Percentiles rank a stretch among this genome's conserved stretches.
phyloP scores from a whole-genome alignment of 78 protist species.

The Bigelowiella natans region DNA sequence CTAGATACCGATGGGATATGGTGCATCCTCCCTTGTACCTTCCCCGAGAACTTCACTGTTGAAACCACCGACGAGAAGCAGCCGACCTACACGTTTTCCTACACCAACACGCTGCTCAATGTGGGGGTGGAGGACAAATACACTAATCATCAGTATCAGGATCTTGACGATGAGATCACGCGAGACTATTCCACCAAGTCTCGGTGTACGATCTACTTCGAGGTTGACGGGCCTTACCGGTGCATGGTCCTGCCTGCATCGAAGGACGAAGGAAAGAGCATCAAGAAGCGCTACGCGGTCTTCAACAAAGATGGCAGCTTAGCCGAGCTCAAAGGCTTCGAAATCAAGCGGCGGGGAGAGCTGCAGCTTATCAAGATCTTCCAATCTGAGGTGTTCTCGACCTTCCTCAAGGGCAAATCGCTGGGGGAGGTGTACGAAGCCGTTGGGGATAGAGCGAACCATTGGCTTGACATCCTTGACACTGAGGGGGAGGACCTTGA shows the following conservation, averaged over 20 bases:
- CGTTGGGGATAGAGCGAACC: constrained; percentile 74
- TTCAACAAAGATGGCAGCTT: constrained; percentile 71
- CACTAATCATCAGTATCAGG: constrained; percentile 91
- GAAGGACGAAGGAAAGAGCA: constrained; percentile 75
- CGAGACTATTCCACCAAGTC: constrained; percentile 19
- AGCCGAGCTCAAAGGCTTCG: constrained; percentile 96
- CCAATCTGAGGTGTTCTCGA: constrained; percentile 74
- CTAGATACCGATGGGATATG: constrained; percentile 99
- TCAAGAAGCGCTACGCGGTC: constrained; percentile 91
- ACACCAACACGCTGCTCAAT: constrained; percentile 87
- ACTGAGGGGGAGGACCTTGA: constrained; percentile 45
- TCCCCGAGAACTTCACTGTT: constrained; percentile 79
- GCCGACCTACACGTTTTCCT: constrained; percentile 32
- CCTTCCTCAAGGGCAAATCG: constrained; percentile 48
- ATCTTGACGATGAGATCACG: constrained; percentile 13
- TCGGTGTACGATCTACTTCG: constrained; percentile 91
- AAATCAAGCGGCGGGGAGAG: constrained; percentile 97
- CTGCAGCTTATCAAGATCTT: constrained; percentile 85
- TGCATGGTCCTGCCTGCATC: constrained; percentile 95
- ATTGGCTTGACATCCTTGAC: constrained; percentile 79
- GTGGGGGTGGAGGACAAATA: constrained; percentile 51
- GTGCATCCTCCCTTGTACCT: constrained; percentile 87
- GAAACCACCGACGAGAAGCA: background rate
- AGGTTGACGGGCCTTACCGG: constrained; percentile 98
- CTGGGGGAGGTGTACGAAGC: constrained; percentile 70